These are phyloP conservation scores for Spergularia bocconei DNA, from an alignment of 148 eudicot genomes.

Conservation along the genomic window DNA sequence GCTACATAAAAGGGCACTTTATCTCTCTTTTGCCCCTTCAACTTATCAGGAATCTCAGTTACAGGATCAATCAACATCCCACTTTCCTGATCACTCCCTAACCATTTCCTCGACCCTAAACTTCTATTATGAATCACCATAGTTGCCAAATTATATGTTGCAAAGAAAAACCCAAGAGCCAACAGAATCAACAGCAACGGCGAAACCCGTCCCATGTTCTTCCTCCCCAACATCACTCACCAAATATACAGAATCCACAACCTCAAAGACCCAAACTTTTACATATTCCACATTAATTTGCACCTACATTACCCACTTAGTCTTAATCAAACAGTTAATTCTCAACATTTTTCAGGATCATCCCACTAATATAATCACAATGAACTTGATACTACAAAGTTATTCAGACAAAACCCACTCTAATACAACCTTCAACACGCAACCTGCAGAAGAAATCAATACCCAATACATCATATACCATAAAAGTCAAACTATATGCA, in stretches of 20 bases:
- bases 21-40: conserved; percentile 29
- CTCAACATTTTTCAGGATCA: conserved; percentile 5
- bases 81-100: conserved; percentile 16
- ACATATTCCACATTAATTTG: conserved; percentile 7
- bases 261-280: conserved; percentile 13
- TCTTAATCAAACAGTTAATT: background rate
- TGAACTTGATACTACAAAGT: background rate
- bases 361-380: conserved; percentile 10
- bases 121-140: conserved; percentile 54
- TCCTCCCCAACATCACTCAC: conserved; percentile 52
- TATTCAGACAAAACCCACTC: conserved; percentile 18
- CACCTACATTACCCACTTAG: conserved; percentile 1
- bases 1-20: conserved; percentile 73
- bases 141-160: conserved; percentile 69
- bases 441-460: conserved; percentile 31
- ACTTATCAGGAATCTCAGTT: conserved; percentile 46
- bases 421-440: conserved; percentile 28
- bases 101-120: conserved; percentile 27
- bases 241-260: conserved; percentile 6
- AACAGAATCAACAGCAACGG: conserved; percentile 55
- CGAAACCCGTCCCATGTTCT: conserved; percentile 57
- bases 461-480: conserved; percentile 9
- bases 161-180: conserved; percentile 66
- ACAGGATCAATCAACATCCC: conserved; percentile 55
- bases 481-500: conserved; percentile 21